These are phyloP conservation scores for Trichoderma atrobrunneum DNA, from an alignment of 2,329 filamentous ascomycete species.

Conservation along the genomic window DNA sequence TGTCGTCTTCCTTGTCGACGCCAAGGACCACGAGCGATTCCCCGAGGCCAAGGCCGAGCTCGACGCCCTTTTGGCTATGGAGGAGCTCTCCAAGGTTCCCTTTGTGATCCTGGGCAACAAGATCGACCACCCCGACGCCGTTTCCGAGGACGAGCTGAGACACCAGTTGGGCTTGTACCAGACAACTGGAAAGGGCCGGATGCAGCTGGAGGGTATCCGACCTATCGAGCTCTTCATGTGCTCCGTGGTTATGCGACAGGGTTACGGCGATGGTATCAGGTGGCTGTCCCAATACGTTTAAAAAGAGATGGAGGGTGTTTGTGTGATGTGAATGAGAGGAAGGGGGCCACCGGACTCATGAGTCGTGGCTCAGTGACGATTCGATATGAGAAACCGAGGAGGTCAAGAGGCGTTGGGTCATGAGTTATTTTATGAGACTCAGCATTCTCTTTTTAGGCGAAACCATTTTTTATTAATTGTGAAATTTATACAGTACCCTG, in stretches of 20 bases:
- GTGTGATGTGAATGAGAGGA: not conserved
- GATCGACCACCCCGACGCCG: slow-evolving; percentile 95
- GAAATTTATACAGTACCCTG: slow-evolving; percentile 26
- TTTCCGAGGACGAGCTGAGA: slow-evolving; percentile 92
- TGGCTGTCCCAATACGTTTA: slow-evolving; percentile 93
- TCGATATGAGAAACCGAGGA: slow-evolving; percentile 13
- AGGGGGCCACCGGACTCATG: not conserved
- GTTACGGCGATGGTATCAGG: slow-evolving; percentile 85
- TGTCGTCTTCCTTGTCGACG: slow-evolving; percentile 96
- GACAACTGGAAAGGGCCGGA: slow-evolving; percentile 94
- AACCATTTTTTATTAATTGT: slow-evolving; percentile 28
- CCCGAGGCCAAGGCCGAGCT: slow-evolving; percentile 94
- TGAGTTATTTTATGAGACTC: slow-evolving; percentile 33
- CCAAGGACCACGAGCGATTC: slow-evolving; percentile 95
- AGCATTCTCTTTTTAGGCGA: slow-evolving; percentile 38
- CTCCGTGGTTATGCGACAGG: slow-evolving; percentile 97
- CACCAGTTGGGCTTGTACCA: slow-evolving; percentile 92
- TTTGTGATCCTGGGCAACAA: slow-evolving; percentile 98
- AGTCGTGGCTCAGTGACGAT: slow-evolving; percentile 12
- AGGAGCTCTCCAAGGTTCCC: slow-evolving; percentile 91
- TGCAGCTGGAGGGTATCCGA: slow-evolving; percentile 85
- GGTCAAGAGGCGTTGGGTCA: slow-evolving; percentile 25
- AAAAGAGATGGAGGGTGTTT: slow-evolving; percentile 23
- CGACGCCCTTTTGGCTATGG: slow-evolving; percentile 92
- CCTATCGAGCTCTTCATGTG: slow-evolving; percentile 99